Percentiles rank a stretch among this genome's conserved stretches.
Evolutionary conservation across 2,329 filamentous ascomycete genomes (phyloP).

Genomic region (Aspergillus ochraceus): DNA sequence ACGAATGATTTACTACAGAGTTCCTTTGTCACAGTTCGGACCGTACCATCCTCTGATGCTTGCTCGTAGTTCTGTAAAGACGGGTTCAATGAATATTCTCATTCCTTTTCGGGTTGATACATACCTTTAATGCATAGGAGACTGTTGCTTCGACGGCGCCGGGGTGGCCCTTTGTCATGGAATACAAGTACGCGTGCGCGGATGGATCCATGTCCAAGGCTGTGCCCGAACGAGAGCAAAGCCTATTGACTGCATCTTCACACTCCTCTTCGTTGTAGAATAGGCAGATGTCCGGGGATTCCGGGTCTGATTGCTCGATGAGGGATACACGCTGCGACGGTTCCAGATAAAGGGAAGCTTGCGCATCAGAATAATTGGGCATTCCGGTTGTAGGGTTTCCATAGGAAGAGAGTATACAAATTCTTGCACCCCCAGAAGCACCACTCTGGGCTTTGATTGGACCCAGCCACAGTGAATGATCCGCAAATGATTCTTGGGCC

Average conservation of each 20-base stretch:
- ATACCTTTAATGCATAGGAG: background rate
- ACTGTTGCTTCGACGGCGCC: constrained; percentile 6
- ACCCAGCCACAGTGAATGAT: constrained; percentile 7
- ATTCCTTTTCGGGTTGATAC: background rate
- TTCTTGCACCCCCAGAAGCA: constrained; percentile 1
- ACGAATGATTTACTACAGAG: background rate
- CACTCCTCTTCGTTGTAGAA: constrained; percentile 10
- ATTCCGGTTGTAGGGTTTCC: constrained; percentile 5
- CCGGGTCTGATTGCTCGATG: background rate
- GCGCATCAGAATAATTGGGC: background rate
- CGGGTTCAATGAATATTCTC: background rate
- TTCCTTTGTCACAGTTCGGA: background rate
- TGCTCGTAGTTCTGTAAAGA: background rate
- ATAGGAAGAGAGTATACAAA: constrained; percentile 12
- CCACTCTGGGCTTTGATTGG: constrained; percentile 7
- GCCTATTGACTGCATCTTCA: constrained; percentile 8
- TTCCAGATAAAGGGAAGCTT: constrained; percentile 3
- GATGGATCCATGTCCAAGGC: constrained; percentile 27
- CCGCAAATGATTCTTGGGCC: constrained; percentile 8
- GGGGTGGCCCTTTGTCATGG: constrained; percentile 12
- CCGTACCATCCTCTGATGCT: background rate
- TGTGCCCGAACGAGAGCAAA: background rate
- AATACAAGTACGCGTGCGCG: constrained; percentile 4
- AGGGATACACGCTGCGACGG: constrained; percentile 9
- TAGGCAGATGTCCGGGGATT: background rate